Evolutionary conservation across 2,329 filamentous ascomycete species (phyloP).

Genomic region (Dothideomycetes sp.): DNA sequence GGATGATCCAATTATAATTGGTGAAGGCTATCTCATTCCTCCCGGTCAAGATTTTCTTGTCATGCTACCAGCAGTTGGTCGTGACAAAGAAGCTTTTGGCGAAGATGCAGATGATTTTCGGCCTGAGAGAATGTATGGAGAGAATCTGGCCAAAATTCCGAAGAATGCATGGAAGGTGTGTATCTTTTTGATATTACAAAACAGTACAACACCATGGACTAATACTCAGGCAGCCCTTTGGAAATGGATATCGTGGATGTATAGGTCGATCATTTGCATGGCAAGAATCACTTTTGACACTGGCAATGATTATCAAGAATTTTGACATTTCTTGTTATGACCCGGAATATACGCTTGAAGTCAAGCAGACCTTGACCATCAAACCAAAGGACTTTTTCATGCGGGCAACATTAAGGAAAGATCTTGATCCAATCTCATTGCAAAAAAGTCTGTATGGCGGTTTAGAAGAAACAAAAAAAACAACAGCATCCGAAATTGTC

Average conservation of each 20-base stretch:
- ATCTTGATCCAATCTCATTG: conserved; percentile 18
- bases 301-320: conserved; percentile 36
- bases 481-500: not conserved
- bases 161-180: conserved; percentile 40
- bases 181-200: no score
- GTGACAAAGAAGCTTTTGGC: conserved; percentile 35
- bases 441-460: not conserved
- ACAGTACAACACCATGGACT: no score
- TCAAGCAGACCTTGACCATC: conserved; percentile 38
- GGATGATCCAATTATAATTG: conserved; percentile 24
- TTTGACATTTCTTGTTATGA: conserved; percentile 37
- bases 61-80: conserved; percentile 30
- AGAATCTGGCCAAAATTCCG: conserved; percentile 32
- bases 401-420: conserved; percentile 27
- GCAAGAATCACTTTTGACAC: conserved; percentile 43
- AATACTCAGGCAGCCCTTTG: conserved; percentile 39
- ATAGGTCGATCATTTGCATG: conserved; percentile 47
- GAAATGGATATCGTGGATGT: conserved; percentile 44
- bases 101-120: conserved; percentile 37
- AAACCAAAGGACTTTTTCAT: conserved; percentile 36
- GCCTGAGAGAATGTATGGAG: conserved; percentile 41
- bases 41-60: conserved; percentile 26
- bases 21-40: conserved; percentile 30
- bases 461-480: not conserved
- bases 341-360: conserved; percentile 29